phyloP scores from a whole-genome alignment of 331 rosid genomes.

The Malus hybrid region DNA sequence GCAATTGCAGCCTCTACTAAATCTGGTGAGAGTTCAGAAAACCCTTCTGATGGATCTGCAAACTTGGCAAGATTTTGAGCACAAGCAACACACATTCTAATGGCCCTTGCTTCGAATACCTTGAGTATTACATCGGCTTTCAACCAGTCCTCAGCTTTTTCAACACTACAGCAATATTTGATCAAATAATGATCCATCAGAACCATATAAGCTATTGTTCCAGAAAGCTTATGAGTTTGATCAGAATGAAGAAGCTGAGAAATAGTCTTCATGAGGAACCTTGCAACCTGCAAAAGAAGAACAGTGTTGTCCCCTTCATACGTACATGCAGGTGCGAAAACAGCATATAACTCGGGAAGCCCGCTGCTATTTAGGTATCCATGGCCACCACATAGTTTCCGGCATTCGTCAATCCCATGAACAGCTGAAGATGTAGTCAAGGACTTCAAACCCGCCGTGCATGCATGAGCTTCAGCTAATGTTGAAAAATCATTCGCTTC shows the following conservation, averaged over 20 bases:
- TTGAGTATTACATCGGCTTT: slow-evolving; percentile 50
- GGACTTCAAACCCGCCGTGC: slow-evolving; percentile 93
- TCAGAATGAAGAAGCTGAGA: slow-evolving; percentile 38
- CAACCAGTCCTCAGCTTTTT: slow-evolving; percentile 79
- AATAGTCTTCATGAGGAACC: slow-evolving; percentile 49
- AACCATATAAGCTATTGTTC: slow-evolving; percentile 72
- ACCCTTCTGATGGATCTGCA: slow-evolving; percentile 51
- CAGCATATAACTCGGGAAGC: slow-evolving; percentile 84
- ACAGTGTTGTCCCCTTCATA: slow-evolving; percentile 92
- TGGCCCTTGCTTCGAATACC: slow-evolving; percentile 85
- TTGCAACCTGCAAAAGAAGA: slow-evolving; percentile 87
- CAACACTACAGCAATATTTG: slow-evolving; percentile 47
- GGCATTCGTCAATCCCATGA: slow-evolving; percentile 82
- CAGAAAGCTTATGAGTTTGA: slow-evolving; percentile 42
- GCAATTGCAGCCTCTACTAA: slow-evolving; percentile 75
- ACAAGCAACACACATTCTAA: slow-evolving; percentile 60
- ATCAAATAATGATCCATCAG: slow-evolving; percentile 35
- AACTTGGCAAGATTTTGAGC: slow-evolving; percentile 64
- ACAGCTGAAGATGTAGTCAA: slow-evolving; percentile 80
- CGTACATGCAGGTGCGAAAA: slow-evolving; percentile 79
- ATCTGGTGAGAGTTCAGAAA: slow-evolving; percentile 64
- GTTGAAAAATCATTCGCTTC: slow-evolving; percentile 70
- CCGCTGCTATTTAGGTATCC: slow-evolving; percentile 94
- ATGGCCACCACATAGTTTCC: slow-evolving; percentile 88
- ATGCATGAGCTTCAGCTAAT: slow-evolving; percentile 91